Base-by-base conservation (phyloP, 2,329 filamentous ascomycete genomes). In the Setomelanomma holmii region DNA sequence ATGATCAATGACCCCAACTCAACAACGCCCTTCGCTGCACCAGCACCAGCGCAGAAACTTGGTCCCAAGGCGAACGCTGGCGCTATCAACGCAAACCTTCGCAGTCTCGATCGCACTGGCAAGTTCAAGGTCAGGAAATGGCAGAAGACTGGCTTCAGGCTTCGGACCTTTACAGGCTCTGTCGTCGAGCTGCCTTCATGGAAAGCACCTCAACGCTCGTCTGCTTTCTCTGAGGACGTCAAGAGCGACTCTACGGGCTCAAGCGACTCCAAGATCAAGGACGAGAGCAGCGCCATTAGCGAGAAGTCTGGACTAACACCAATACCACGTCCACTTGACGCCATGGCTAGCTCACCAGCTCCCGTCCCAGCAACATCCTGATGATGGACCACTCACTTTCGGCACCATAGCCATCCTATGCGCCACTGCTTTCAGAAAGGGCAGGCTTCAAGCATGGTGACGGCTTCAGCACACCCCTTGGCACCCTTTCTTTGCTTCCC, bases 11-110 rank as follows among this genome's bases (percentile, higher is more conserved):
- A 76, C 56, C 69, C 72, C 20, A 69, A 71, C 60, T 64, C 55
- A 49, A 76, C 75, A 49, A 65, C 62, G 12, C 63, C 82, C 64
- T 76, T 80, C 41, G 64, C 71, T 53, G 69, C 73, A 55, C 65
- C 69, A n/a, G 70, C 74, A 19, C 76, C 80, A 39, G 80, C 82
- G 44, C 90, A 93, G 77, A 96, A 96, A 75, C 88, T 98, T 21
- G 93, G 93, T 3, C 95, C 95, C 63, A 98, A 97, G 76, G 93
- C 93, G 45, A 98, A 97, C 74, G 90, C 93, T 68, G 95, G 95
- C 59, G 93, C 93, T 53, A 99, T 99, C 82, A 99, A 99, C 72
- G 95, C 95, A 48, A 91, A 91, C 45, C 87, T 99, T 43, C 91
- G 95, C 49, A 93, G 95, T 11, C 89, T 99, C 60, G 95, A 99